These are phyloP conservation scores for Eudorina sp. DNA, from an alignment of 139 green algal genomes.

Conservation along the genomic window DNA sequence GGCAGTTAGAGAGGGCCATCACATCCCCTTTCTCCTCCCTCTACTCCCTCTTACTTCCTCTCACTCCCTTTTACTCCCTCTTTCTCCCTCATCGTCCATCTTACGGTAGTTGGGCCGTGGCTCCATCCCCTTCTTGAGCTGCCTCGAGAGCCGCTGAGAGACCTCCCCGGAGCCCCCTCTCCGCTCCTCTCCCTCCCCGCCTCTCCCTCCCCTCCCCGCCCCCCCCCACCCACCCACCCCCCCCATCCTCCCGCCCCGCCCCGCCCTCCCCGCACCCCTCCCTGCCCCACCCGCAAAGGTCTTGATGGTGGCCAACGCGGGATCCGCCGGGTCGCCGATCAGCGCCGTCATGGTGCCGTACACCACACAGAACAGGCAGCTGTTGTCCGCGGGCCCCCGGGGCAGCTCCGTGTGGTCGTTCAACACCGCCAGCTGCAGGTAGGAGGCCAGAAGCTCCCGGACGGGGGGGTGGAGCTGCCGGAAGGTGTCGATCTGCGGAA, in stretches of 20 bases:
- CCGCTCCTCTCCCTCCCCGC: too few relatives aligned
- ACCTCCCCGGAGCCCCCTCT: too few relatives aligned
- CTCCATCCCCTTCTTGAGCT: too few relatives aligned
- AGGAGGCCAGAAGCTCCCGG: constrained; percentile 43
- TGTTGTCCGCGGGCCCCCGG: neutral
- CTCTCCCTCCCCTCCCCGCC: too few relatives aligned
- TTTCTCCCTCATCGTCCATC: too few relatives aligned
- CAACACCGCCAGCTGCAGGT: constrained; percentile 41
- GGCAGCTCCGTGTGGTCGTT: constrained; percentile 24
- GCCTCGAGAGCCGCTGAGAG: too few relatives aligned
- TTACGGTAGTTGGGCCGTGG: too few relatives aligned
- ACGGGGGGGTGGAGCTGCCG: constrained; percentile 15
- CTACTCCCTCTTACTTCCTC: too few relatives aligned
- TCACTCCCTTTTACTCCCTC: too few relatives aligned
- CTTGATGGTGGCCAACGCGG: constrained; percentile 17
- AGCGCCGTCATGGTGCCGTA: constrained; percentile 29
- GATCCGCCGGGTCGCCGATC: constrained; percentile 30
- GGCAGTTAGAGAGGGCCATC: too few relatives aligned
- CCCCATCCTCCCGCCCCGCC: neutral
- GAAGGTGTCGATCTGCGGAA: constrained; percentile 21
- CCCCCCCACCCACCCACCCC: neutral
- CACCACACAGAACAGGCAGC: constrained; percentile 32
- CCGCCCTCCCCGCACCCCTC: neutral
- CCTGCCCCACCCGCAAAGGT: neutral
- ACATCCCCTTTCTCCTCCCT: too few relatives aligned